Evolutionary conservation across 2,329 filamentous ascomycete species (phyloP).

Genomic region (Xylariales sp.): DNA sequence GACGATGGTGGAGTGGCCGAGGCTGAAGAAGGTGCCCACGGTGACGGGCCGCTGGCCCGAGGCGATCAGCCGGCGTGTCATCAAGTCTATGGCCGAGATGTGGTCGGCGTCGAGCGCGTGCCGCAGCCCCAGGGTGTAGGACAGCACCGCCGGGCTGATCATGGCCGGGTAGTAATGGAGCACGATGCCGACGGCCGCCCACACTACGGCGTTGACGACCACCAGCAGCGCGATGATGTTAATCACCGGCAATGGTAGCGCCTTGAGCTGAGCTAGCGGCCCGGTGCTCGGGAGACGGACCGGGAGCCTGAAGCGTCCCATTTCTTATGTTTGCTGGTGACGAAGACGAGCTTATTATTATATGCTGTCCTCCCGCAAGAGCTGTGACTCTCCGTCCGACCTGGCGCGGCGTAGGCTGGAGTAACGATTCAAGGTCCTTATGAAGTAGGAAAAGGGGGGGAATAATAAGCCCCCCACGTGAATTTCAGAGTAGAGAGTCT

Average conservation of each 20-base stretch:
- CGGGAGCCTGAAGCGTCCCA: too few relatives aligned
- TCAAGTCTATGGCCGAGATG: constrained; percentile 80
- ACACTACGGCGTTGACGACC: constrained; percentile 48
- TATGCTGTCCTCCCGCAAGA: too few relatives aligned
- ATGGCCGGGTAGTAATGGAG: constrained; percentile 55
- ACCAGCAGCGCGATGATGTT: constrained; percentile 48
- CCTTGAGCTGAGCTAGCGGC: constrained; percentile 16
- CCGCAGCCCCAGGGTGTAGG: constrained; percentile 83
- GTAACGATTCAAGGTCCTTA: too few relatives aligned
- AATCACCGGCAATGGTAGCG: constrained; percentile 28
- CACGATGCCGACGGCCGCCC: constrained; percentile 49
- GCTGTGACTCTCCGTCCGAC: too few relatives aligned
- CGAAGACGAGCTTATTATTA: neutral
- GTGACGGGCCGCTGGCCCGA: constrained; percentile 82
- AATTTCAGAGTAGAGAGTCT: too few relatives aligned
- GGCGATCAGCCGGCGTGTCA: constrained; percentile 85
- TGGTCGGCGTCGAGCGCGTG: constrained; percentile 99
- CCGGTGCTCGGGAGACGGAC: constrained; percentile 8
- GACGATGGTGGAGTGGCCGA: constrained; percentile 92
- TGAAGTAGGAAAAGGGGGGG: too few relatives aligned
- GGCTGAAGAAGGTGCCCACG: constrained; percentile 89
- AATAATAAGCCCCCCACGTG: too few relatives aligned
- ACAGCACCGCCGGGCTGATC: constrained; percentile 75
- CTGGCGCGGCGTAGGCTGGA: too few relatives aligned
- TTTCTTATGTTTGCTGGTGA: constrained; percentile 8